A percentile compares a stretch with the other conserved stretches of the same genome.
These are phyloP conservation scores for Scedosporium boydii DNA, from an alignment of 2,329 filamentous ascomycete genomes.

Conservation along the genomic window DNA sequence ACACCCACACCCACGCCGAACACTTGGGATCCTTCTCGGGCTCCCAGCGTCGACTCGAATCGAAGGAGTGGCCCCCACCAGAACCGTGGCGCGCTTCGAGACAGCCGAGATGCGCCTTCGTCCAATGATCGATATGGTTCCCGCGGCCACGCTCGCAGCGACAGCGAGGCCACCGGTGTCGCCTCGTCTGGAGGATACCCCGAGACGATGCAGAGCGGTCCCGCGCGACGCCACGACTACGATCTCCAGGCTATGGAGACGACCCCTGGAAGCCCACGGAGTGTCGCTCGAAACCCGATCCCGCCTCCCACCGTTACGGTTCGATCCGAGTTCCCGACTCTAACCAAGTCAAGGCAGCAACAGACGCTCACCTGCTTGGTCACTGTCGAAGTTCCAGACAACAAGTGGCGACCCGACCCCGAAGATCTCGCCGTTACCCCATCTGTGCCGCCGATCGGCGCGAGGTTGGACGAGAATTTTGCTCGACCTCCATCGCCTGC, in stretches of 20 bases:
- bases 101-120: conserved; percentile 37
- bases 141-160: conserved; percentile 60
- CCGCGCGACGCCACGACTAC: conserved; percentile 76
- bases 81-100: conserved; percentile 26
- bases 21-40: conserved; percentile 6
- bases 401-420: conserved; percentile 78
- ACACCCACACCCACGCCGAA: conserved; percentile 43
- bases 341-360: conserved; percentile 84
- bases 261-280: conserved; percentile 63
- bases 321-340: conserved; percentile 90
- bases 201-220: conserved; percentile 61
- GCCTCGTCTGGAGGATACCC: conserved; percentile 73
- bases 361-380: conserved; percentile 91
- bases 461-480: conserved; percentile 43
- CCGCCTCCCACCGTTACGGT: conserved; percentile 87
- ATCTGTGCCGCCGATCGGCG: conserved; percentile 27
- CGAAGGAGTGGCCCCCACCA: not conserved
- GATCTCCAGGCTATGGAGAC: conserved; percentile 96
- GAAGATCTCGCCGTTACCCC: conserved; percentile 61
- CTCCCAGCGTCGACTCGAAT: not conserved
- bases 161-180: conserved; percentile 66
- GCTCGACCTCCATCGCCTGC: conserved; percentile 51
- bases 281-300: conserved; percentile 72
- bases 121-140: conserved; percentile 33
- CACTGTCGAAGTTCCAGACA: conserved; percentile 87